These are phyloP conservation scores for Iberis pinnata DNA, from an alignment of 345 rosid species.

Conservation along the genomic window DNA sequence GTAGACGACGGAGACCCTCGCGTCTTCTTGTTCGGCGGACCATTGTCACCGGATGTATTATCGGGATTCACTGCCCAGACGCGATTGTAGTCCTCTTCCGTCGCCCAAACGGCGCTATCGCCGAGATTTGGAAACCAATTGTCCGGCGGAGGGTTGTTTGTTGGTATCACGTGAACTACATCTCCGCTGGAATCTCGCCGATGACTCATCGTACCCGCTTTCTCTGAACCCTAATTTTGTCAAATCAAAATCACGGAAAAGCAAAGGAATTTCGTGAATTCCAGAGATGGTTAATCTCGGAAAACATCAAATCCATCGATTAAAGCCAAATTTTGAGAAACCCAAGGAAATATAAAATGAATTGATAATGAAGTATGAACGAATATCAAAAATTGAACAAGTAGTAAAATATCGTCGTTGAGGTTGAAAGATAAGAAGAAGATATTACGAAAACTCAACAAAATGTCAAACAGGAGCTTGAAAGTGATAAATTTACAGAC, in stretches of 20 bases:
- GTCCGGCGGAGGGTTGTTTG: slow-evolving; percentile 41
- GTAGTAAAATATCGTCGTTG: too few species aligned
- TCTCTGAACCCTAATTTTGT: slow-evolving; percentile 32
- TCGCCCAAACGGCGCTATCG: slow-evolving; percentile 70
- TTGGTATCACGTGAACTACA: slow-evolving; percentile 67
- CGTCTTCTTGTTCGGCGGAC: slow-evolving; percentile 25
- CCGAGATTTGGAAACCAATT: slow-evolving; percentile 55
- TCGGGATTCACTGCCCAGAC: slow-evolving; percentile 45
- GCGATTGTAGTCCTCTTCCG: slow-evolving; percentile 81
- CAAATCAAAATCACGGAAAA: slow-evolving; percentile 15
- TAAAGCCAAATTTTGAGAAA: slow-evolving; percentile 23
- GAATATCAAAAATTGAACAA: too few species aligned
- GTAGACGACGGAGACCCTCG: background rate
- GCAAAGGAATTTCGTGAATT: slow-evolving; percentile 14
- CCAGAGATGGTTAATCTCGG: slow-evolving; percentile 27
- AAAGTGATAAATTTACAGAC: too few species aligned
- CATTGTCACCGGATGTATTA: slow-evolving; percentile 22
- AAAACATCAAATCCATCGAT: slow-evolving; percentile 19
- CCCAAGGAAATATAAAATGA: background rate
- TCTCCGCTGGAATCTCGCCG: slow-evolving; percentile 58
- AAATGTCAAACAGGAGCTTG: too few species aligned
- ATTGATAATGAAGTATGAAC: background rate
- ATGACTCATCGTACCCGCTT: slow-evolving; percentile 43
- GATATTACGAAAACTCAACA: too few species aligned
- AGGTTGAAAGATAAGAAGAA: slow-evolving; percentile 2